phyloP scores from a whole-genome alignment of 139 green algal genomes.

The Pleodorina starrii region DNA sequence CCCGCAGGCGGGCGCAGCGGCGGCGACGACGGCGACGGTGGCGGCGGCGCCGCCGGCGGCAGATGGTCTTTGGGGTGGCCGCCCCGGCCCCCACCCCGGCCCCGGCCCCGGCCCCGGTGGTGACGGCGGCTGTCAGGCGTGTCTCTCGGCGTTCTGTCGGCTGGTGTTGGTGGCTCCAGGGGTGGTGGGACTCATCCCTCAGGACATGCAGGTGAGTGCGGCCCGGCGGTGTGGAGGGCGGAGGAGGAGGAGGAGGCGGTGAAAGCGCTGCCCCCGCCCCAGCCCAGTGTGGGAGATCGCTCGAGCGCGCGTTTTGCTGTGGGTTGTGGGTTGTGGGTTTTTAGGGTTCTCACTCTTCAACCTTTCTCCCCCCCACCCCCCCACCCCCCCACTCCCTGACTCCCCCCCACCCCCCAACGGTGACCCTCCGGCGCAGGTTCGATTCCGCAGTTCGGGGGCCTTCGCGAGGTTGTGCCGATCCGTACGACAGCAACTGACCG shows the following conservation, averaged over 20 bases:
- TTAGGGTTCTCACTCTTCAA: no score
- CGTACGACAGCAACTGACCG: background rate
- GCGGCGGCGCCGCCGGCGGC: background rate
- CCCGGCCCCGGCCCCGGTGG: no score
- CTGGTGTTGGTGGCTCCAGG: slow-evolving; percentile 53
- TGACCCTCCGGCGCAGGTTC: no score
- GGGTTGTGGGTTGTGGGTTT: no score
- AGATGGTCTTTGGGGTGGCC: no score
- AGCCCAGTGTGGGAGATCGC: no score
- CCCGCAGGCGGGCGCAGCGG: background rate
- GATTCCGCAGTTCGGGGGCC: slow-evolving; percentile 27
- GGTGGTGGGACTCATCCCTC: slow-evolving; percentile 35
- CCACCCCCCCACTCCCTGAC: no score
- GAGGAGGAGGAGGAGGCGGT: background rate
- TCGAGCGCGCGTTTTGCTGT: no score
- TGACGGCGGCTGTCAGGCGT: background rate
- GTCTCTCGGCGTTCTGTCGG: slow-evolving; percentile 42
- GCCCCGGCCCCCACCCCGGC: no score
- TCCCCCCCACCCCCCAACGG: no score
- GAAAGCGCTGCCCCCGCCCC: no score
- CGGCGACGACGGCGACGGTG: background rate
- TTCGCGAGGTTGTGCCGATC: slow-evolving; percentile 42
- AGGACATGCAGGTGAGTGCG: slow-evolving; percentile 40
- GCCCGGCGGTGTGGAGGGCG: background rate
- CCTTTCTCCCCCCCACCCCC: no score